Evolutionary conservation across 2,329 filamentous ascomycete genomes (phyloP).

Genomic region (Fusarium phyllophilum): DNA sequence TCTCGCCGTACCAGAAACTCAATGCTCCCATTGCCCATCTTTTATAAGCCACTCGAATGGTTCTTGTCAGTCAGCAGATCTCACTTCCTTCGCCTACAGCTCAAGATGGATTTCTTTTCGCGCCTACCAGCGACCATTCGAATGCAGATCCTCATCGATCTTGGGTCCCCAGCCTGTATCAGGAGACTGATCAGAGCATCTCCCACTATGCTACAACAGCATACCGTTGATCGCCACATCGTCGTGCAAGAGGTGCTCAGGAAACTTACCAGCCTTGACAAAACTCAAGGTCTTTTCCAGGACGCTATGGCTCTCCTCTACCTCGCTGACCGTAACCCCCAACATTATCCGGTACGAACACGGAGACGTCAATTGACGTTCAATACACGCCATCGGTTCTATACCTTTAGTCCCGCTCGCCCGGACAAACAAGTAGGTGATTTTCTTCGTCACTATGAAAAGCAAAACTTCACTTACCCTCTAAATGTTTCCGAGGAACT

Average conservation of each 20-base stretch:
- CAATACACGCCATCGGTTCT: too few relatives aligned
- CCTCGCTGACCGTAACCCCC: not conserved
- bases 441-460: rapidly evolving
- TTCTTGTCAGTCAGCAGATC: too few relatives aligned
- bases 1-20: too few relatives aligned
- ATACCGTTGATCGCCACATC: not conserved
- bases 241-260: not conserved
- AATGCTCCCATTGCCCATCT: too few relatives aligned
- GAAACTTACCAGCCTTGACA: not conserved
- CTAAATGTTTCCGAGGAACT: not conserved
- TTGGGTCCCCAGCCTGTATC: constrained; percentile 2
- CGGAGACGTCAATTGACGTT: too few relatives aligned
- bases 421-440: too few relatives aligned
- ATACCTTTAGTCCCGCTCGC: too few relatives aligned
- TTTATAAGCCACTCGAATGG: rapidly evolving
- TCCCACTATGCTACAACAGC: constrained; percentile 3
- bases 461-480: too few relatives aligned
- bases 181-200: not conserved
- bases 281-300: not conserved
- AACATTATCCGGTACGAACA: too few relatives aligned
- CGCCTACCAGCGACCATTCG: not conserved
- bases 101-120: not conserved
- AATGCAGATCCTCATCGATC: not conserved
- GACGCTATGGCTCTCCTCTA: not conserved
- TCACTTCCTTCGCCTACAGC: rapidly evolving